These are phyloP conservation scores for Blastobotrys ciferrii DNA, from an alignment of 1,139 yeast genomes.

Conservation along the genomic window DNA sequence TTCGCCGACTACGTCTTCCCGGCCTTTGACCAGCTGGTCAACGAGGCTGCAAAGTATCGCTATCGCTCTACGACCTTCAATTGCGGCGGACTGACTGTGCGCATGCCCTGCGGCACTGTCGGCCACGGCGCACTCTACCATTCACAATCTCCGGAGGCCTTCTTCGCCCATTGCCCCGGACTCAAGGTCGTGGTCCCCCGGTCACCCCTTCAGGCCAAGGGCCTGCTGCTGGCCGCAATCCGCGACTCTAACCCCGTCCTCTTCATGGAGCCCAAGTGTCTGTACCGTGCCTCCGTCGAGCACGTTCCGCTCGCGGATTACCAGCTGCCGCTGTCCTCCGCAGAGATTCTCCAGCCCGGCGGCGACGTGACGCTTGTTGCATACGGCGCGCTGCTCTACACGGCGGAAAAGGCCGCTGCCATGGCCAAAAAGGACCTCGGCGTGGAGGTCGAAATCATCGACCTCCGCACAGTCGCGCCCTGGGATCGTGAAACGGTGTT, in stretches of 20 bases:
- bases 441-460: conserved; percentile 36
- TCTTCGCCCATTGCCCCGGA: conserved; percentile 38
- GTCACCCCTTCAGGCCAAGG: conserved; percentile 40
- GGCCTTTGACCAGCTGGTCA: conserved; percentile 40
- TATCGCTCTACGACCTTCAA: conserved; percentile 34
- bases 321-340: conserved; percentile 36
- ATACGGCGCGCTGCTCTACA: conserved; percentile 39
- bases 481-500: conserved; percentile 39
- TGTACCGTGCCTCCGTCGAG: conserved; percentile 37
- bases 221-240: conserved; percentile 35
- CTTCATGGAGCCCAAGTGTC: conserved; percentile 40
- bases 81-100: conserved; percentile 37
- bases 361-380: conserved; percentile 36
- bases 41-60: conserved; percentile 40
- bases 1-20: conserved; percentile 42
- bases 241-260: conserved; percentile 37
- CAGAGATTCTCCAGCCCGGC: conserved; percentile 35
- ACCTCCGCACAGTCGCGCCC: conserved; percentile 37
- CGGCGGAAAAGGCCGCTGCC: conserved; percentile 34
- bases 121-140: conserved; percentile 42
- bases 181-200: conserved; percentile 39
- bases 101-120: conserved; percentile 40
- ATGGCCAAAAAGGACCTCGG: conserved; percentile 34
- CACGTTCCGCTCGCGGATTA: conserved; percentile 38
- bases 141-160: conserved; percentile 39